These are phyloP conservation scores for Xylaria sp. DNA, from an alignment of 2,329 filamentous ascomycete species.

Conservation along the genomic window DNA sequence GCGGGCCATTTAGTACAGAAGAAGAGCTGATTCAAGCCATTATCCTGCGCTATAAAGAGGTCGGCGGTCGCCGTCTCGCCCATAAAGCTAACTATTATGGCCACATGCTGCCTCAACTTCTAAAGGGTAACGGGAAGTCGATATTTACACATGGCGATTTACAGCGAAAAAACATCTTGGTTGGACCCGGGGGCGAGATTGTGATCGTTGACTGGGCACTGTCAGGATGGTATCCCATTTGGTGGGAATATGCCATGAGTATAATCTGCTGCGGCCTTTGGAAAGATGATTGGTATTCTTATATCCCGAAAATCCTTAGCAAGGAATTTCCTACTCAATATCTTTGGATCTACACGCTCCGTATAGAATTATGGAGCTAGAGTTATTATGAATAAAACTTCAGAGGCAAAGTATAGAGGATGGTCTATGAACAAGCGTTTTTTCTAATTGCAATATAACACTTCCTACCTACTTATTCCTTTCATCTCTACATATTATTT, in stretches of 20 bases:
- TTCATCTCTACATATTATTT: no score
- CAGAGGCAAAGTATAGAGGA: no score
- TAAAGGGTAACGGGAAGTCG: slow-evolving; percentile 9
- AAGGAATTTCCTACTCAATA: slow-evolving; percentile 13
- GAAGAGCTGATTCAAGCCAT: slow-evolving; percentile 5
- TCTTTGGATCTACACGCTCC: slow-evolving; percentile 5
- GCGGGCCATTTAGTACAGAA: slow-evolving; percentile 9
- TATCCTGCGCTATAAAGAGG: not conserved
- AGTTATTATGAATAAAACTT: no score
- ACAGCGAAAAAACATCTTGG: slow-evolving; percentile 15
- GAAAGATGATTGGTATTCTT: slow-evolving; percentile 7
- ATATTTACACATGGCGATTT: slow-evolving; percentile 19
- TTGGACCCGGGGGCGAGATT: slow-evolving; percentile 9
- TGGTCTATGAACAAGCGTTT: no score
- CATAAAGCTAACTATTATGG: slow-evolving; percentile 14
- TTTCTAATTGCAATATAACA: no score
- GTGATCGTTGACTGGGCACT: slow-evolving; percentile 11
- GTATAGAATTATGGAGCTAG: not conserved
- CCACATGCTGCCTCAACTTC: not conserved
- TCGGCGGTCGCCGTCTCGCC: not conserved
- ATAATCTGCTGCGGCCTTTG: no score
- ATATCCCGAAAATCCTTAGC: slow-evolving; percentile 5
- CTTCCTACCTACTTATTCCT: no score
- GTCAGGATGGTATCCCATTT: slow-evolving; percentile 16
- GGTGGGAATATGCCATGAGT: slow-evolving; percentile 11